Base-by-base conservation (phyloP, 2,329 filamentous ascomycete species). In the Trichoderma breve region DNA sequence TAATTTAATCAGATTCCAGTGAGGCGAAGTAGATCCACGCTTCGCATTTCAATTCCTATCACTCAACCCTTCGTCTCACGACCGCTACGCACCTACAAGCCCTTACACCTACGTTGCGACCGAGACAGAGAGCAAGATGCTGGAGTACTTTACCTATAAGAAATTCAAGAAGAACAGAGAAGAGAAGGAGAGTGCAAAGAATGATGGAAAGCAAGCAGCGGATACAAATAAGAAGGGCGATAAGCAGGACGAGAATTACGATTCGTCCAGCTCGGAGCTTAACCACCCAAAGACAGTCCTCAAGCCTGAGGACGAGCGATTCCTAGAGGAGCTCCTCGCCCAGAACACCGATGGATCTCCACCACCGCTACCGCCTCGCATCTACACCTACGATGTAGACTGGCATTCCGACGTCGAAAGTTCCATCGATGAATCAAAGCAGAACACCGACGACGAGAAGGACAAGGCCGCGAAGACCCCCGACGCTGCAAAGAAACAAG, bases 131-230 rank as follows among this genome's bases (percentile, higher is more conserved):
- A 51, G 14, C 77, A 82, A 74, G 63, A 91, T 91, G 90, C 78
- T 91, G 73, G 88, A 91, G 79, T 91, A 89, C 79, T 87, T 91
- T 75, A 82, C 84, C 43, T 87, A 86, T 82, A 90, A 88, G 79
- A 91, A 90, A 79, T 82, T 85, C 77, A 91, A 90, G 82, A 89
- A 90, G 80, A 81, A 87, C 78, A 85, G 83, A 76, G 85, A 80
- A 21, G 80, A 79, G 30, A 76, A 78, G 60, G 76, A 78, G 30
- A 73, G 79, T 18, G 80, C 79, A 32, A 73, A 77, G 30, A 73
- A 78, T 67, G 73, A 65, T 12, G 39, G 60, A 34, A 53, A 62
- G 12, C 1, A 24, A 14, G 43, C 60, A 15, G 15, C 51, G 21
- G 61, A 66, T 2, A 18, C n/a, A 18, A 70, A 34, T 11, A 71